Base-by-base conservation (phyloP, 192 early-diverging fungal genomes). In the Backusella westeae region DNA sequence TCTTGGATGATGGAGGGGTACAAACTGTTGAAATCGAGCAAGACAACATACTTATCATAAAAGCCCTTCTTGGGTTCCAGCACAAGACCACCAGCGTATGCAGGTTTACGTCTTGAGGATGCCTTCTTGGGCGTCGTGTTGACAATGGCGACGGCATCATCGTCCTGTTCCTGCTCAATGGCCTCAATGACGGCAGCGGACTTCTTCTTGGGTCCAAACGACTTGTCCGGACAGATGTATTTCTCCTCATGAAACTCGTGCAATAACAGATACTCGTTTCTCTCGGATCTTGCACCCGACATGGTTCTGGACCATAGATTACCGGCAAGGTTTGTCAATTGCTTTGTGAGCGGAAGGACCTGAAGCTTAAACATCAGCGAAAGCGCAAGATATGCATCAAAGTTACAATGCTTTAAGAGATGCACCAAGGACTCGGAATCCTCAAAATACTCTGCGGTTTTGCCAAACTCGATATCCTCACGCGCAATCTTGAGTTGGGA, bases 1-100 rank as follows among this genome's bases (percentile, higher is more conserved):
- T 99, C 98, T 78, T 99, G 98, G 79, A 99, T 99, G 69, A 99
- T 99, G 29, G 97, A 97, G 67, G 98, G 97, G 75, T 99, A 99
- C 91, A 99, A 90, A 87, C 93, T 94, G 90, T 99, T 99, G 83
- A 99, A 99, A 88, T 99, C 98, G 67, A 99, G 85, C 44, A 98
- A 84, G 21, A 99, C 80, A 4, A 99, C 95, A 80, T 87, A 99
- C 42, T 94, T 93, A 81, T 99, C 97, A 81, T 99, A 98, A 75
- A 98, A 93, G 4, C 98, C 97, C 72, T 93, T 95, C 80, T 98
- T 97, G 41, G 98, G 98, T 72, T 99, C 98, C 76, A 99, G 83
- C 1, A 99, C 97, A 7, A 99, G 88, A 69, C 97, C 98, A 70
- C 98, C 98, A 3, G 95, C 81, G 69, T 97, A 99, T 0, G 94